Percentiles rank a stretch among this genome's conserved stretches.
Conservation (phyloP, 805 yeast genomes). For the Ogataea thermomethanolica region DNA sequence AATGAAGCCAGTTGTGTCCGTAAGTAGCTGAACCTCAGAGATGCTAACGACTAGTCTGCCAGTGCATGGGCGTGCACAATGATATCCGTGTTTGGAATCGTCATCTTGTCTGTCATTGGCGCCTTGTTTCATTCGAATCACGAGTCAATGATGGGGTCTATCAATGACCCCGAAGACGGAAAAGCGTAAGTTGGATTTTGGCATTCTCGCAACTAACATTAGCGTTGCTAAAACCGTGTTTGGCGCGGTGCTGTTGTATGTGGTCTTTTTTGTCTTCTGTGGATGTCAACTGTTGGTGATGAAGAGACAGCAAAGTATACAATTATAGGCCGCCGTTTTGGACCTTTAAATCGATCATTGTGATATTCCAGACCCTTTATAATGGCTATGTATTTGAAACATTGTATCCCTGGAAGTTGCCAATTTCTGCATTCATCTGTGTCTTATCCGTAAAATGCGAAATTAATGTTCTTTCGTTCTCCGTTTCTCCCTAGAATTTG, state of each 20-base stretch:
- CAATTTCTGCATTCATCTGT: conserved; percentile 1
- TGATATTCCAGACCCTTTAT: too few species aligned
- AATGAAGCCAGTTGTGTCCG: conserved; percentile 35
- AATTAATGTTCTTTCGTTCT: not conserved
- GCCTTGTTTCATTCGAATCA: conserved; percentile 74
- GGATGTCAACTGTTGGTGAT: conserved; percentile 75
- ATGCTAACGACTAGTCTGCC: conserved; percentile 45
- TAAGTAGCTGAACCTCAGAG: conserved; percentile 15
- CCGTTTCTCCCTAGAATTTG: too few species aligned
- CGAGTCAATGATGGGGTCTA: conserved; percentile 91
- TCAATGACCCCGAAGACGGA: conserved; percentile 88
- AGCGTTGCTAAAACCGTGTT: conserved; percentile 86
- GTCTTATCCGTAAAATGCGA: conserved; percentile 12
- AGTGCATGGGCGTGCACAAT: conserved; percentile 96
- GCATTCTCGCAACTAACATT: conserved; percentile 6
- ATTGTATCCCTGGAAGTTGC: not conserved
- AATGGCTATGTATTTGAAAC: not conserved
- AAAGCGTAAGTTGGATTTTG: conserved; percentile 49
- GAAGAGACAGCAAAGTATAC: conserved; percentile 64
- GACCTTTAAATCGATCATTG: not conserved
- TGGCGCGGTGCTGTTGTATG: conserved; percentile 83
- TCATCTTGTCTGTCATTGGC: conserved; percentile 82
- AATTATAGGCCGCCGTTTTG: conserved; percentile 30
- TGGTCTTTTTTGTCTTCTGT: conserved; percentile 79
- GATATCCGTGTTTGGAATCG: conserved; percentile 86